Conservation (phyloP, 2,329 filamentous ascomycete genomes). For the Cryphonectria nitschkei region DNA sequence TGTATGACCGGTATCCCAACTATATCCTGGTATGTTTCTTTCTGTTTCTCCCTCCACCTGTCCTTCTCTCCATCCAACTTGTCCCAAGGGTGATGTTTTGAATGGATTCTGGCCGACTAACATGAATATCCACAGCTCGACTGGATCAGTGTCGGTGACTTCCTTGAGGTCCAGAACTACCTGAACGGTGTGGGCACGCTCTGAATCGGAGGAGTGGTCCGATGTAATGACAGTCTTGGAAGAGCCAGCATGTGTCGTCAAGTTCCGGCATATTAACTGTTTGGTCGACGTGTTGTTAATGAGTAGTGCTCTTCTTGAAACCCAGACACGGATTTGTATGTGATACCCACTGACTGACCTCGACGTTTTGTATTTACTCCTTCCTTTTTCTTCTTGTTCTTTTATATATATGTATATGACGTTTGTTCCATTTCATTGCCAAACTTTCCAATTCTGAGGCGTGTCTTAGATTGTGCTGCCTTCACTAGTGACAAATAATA, state of each 20-base stretch:
- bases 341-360: background rate
- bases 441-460: too few relatives aligned
- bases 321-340: background rate
- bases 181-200: conserved; percentile 22
- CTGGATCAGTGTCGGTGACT: conserved; percentile 26
- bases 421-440: too few relatives aligned
- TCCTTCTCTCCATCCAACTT: background rate
- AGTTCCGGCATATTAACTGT: background rate
- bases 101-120: background rate
- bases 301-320: background rate
- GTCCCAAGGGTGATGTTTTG: background rate
- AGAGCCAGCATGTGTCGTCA: background rate
- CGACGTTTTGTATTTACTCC: background rate
- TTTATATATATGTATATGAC: too few relatives aligned
- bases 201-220: background rate
- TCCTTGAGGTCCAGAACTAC: conserved; percentile 19
- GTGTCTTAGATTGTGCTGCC: too few relatives aligned
- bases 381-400: background rate
- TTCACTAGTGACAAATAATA: too few relatives aligned
- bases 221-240: too few relatives aligned
- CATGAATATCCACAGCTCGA: conserved; percentile 18
- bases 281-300: background rate
- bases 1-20: conserved; percentile 41
- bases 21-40: conserved; percentile 36
- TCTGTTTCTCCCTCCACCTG: background rate